phyloP scores from a whole-genome alignment of 1,284 basidiomycete genomes.

The Meripilus lineatus region DNA sequence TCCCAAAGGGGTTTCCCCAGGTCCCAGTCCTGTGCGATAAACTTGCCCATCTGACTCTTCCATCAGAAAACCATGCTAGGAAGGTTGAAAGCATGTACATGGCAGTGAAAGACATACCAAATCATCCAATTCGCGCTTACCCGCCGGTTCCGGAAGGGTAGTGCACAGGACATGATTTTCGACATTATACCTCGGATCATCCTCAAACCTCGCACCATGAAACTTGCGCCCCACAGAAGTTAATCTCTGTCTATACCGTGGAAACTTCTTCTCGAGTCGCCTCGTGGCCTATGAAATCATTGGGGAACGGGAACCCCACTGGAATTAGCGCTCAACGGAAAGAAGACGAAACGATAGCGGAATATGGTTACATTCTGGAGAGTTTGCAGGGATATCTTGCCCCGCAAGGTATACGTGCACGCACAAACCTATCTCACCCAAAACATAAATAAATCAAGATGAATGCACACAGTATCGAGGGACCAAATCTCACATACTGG shows the following conservation, averaged over 20 bases:
- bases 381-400: constrained; percentile 17
- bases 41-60: constrained; percentile 19
- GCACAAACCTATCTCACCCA: constrained; percentile 23
- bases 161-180: constrained; percentile 19
- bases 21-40: constrained; percentile 29
- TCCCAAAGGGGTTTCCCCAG: constrained; percentile 25
- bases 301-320: neutral
- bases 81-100: neutral
- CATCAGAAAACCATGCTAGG: neutral
- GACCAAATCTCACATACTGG: constrained; percentile 17
- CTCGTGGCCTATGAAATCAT: constrained; percentile 7
- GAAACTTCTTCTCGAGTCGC: constrained; percentile 18
- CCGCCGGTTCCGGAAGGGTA: constrained; percentile 22
- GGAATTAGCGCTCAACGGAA: neutral
- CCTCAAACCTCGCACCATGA: constrained; percentile 23
- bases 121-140: constrained; percentile 23
- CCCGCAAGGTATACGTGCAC: constrained; percentile 18
- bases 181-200: constrained; percentile 24
- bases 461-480: too few relatives aligned
- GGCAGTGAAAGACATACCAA: constrained; percentile 13
- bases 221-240: constrained; percentile 20
- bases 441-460: neutral
- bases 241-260: constrained; percentile 22
- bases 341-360: neutral
- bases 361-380: constrained; percentile 14